These are phyloP conservation scores for Ammopiptanthus mongolicus DNA, from an alignment of 306 rosid genomes.

Conservation along the genomic window DNA sequence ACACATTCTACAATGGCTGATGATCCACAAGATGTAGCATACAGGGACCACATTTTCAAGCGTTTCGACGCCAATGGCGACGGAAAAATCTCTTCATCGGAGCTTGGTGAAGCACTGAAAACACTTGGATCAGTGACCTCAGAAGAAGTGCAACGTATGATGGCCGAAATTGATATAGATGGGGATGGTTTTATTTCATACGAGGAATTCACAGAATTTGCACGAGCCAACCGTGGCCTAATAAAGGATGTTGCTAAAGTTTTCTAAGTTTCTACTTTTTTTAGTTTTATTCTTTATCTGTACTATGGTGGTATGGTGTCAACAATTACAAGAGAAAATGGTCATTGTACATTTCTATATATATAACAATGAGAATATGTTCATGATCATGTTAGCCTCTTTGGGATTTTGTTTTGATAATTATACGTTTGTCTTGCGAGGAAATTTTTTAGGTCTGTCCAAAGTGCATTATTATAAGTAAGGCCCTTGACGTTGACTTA, in stretches of 20 bases:
- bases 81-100: constrained; percentile 61
- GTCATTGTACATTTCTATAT: background rate
- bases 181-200: constrained; percentile 64
- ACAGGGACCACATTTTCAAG: constrained; percentile 64
- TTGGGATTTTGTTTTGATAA: background rate
- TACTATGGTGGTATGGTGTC: background rate
- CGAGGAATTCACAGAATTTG: constrained; percentile 56
- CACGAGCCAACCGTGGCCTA: constrained; percentile 57
- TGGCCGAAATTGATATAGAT: constrained; percentile 68
- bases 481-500: background rate
- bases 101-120: constrained; percentile 67
- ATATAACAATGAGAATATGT: background rate
- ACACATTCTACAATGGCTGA: constrained; percentile 10
- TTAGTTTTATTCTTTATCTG: background rate
- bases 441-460: background rate
- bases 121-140: constrained; percentile 50
- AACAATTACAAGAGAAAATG: background rate
- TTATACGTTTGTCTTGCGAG: background rate
- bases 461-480: background rate
- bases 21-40: constrained; percentile 40
- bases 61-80: constrained; percentile 59
- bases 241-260: constrained; percentile 74
- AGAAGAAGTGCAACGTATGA: constrained; percentile 65
- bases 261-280: constrained; percentile 29
- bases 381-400: background rate